Conservation (phyloP, 306 rosid genomes). For the Ammopiptanthus mongolicus region DNA sequence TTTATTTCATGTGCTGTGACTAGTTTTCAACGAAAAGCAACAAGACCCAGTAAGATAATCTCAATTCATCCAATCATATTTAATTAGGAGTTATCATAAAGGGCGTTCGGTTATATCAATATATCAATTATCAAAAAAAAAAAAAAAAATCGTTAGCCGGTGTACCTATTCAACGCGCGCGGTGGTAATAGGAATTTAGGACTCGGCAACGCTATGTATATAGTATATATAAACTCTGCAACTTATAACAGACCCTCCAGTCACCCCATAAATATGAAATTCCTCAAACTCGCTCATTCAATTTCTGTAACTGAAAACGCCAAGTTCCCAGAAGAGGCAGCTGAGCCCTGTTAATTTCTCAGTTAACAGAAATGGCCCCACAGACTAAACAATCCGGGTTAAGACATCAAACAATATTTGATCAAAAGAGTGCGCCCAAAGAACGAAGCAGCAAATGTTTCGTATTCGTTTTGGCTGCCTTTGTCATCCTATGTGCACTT, state of each 20-base stretch:
- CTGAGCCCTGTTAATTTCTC: neutral
- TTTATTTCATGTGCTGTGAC: neutral
- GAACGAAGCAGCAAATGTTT: conserved; percentile 58
- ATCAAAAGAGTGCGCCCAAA: conserved; percentile 29
- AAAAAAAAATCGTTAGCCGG: no score
- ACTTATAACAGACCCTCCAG: neutral
- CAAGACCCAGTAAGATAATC: neutral
- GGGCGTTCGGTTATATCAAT: no score
- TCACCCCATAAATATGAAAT: neutral
- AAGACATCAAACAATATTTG: conserved; percentile 15
- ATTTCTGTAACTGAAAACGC: neutral
- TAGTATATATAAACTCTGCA: neutral
- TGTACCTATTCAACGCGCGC: no score
- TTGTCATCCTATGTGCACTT: conserved; percentile 36
- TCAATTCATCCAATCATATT: neutral
- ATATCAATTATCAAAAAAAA: no score
- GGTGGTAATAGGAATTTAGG: neutral
- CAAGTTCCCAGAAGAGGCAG: neutral
- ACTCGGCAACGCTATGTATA: no score
- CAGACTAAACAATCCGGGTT: neutral
- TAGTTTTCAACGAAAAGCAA: neutral
- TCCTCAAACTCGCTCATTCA: neutral
- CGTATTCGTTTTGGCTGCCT: conserved; percentile 34
- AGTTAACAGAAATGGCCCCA: neutral
- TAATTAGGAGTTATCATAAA: neutral